These are phyloP conservation scores for Hyphodiscus sp. DNA, from an alignment of 2,329 filamentous ascomycete species.

Conservation along the genomic window DNA sequence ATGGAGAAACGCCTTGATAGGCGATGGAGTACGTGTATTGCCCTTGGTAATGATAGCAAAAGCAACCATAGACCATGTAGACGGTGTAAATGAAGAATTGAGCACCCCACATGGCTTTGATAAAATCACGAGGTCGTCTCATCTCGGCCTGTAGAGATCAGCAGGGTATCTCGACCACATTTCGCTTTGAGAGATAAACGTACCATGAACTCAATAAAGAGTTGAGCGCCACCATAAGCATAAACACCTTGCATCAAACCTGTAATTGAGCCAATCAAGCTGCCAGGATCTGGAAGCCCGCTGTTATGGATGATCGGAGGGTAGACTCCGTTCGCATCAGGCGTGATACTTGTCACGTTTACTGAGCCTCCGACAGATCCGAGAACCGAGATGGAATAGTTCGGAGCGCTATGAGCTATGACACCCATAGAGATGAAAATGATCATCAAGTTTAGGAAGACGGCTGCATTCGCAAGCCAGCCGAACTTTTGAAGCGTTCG, in stretches of 20 bases:
- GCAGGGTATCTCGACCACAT: not conserved
- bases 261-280: conserved; percentile 12
- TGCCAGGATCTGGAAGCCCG: conserved; percentile 1
- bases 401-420: conserved; percentile 24
- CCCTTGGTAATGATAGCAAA: conserved; percentile 34
- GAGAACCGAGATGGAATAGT: conserved; percentile 29
- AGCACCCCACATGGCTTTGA: conserved; percentile 30
- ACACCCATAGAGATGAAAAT: conserved; percentile 30
- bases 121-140: conserved; percentile 32
- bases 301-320: conserved; percentile 11
- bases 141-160: conserved; percentile 26
- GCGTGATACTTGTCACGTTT: conserved; percentile 8
- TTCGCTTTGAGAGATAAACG: not conserved
- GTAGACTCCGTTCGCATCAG: conserved; percentile 5
- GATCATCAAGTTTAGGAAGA: conserved; percentile 27
- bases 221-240: conserved; percentile 19
- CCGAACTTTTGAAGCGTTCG: conserved; percentile 27
- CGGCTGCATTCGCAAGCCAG: conserved; percentile 24
- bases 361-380: conserved; percentile 12
- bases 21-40: conserved; percentile 41
- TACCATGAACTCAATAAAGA: conserved; percentile 39
- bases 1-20: conserved; percentile 37
- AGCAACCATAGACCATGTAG: conserved; percentile 33
- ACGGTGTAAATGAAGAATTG: conserved; percentile 33
- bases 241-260: conserved; percentile 29